Conservation (phyloP, 176 grass and related monocot genomes). For the Leersia perrieri region DNA sequence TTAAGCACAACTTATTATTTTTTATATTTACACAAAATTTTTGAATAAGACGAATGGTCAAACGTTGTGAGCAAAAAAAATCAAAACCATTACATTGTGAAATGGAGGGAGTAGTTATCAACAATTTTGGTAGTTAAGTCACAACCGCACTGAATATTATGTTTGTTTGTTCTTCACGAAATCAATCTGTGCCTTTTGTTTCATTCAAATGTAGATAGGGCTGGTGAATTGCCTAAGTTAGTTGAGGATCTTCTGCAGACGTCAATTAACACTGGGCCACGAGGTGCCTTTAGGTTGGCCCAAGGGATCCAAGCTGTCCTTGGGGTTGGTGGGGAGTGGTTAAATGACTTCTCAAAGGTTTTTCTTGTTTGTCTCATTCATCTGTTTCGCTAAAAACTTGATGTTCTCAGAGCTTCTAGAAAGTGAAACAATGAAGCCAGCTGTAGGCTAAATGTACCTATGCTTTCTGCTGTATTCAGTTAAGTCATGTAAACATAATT, state of each 20-base stretch:
- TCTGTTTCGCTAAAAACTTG: neutral
- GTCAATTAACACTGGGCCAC: conserved; percentile 84
- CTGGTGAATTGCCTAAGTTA: conserved; percentile 74
- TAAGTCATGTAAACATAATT: neutral
- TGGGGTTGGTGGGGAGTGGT: conserved; percentile 83
- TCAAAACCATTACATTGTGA: too few species aligned
- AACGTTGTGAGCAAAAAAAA: too few species aligned
- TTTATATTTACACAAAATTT: too few species aligned
- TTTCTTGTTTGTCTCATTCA: conserved; percentile 16
- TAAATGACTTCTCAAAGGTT: conserved; percentile 88
- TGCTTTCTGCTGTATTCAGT: conserved; percentile 1
- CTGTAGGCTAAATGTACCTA: neutral
- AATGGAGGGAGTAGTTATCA: too few species aligned
- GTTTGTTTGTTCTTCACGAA: neutral
- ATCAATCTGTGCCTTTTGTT: neutral
- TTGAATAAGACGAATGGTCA: too few species aligned
- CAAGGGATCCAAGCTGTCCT: conserved; percentile 90
- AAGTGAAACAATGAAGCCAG: neutral
- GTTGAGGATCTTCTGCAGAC: conserved; percentile 90
- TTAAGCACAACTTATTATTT: too few species aligned
- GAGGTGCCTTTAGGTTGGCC: conserved; percentile 70
- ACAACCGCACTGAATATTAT: neutral
- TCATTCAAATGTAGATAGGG: conserved; percentile 52
- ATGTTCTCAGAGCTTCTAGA: neutral
- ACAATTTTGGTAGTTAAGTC: neutral